phyloP scores from a whole-genome alignment of 2,329 filamentous ascomycete genomes.

The Colletotrichum plurivorum region DNA sequence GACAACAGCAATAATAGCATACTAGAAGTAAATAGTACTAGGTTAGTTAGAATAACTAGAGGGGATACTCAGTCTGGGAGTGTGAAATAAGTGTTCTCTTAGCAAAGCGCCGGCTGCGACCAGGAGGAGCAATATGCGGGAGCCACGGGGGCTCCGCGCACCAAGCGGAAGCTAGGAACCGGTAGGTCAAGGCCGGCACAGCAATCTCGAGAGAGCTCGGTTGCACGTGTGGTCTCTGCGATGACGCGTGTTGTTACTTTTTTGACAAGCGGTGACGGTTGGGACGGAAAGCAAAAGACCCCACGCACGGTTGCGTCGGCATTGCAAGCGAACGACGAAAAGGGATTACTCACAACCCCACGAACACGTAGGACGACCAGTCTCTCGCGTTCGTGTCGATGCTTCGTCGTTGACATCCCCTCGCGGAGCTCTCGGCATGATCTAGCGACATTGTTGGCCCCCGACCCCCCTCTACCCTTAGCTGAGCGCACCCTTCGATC shows the following conservation, averaged over 20 bases:
- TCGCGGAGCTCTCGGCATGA: slow-evolving; percentile 3
- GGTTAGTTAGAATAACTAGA: no score
- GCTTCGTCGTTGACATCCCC: not conserved
- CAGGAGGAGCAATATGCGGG: not conserved
- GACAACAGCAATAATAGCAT: no score
- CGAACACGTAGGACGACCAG: not conserved
- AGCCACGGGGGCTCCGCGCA: slow-evolving; percentile 1
- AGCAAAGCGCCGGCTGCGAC: not conserved
- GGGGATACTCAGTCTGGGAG: no score
- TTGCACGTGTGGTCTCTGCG: not conserved
- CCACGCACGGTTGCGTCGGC: slow-evolving; percentile 29
- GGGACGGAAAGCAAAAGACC: not conserved
- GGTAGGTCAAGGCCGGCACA: not conserved
- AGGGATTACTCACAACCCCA: slow-evolving; percentile 1
- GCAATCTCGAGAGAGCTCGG: not conserved
- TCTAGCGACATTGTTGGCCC: not conserved
- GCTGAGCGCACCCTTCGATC: no score
- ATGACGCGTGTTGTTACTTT: slow-evolving; percentile 23
- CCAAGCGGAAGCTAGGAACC: not conserved
- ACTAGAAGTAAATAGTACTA: no score
- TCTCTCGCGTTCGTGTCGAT: not conserved
- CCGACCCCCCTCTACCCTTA: no score
- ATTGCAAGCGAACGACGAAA: not conserved
- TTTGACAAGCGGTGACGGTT: slow-evolving; percentile 3
- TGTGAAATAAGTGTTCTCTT: no score